Percentiles rank a stretch among this genome's conserved stretches.
Evolutionary conservation across 2,329 filamentous ascomycete genomes (phyloP).

Genomic region (Raffaelea arxii): DNA sequence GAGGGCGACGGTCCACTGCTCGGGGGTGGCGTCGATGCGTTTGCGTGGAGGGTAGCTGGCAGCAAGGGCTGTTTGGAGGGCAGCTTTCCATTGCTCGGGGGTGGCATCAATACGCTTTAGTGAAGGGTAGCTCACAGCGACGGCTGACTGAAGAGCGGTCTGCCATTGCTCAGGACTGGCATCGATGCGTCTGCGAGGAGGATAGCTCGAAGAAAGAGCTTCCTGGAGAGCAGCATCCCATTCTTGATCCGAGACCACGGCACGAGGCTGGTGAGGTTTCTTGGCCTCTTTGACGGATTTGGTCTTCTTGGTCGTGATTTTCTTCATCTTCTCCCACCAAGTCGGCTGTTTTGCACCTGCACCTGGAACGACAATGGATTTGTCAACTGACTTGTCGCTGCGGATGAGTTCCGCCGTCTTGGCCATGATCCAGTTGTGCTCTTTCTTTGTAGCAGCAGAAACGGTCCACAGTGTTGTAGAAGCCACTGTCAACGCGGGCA

Average conservation of each 20-base stretch:
- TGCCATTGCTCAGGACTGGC: too few species aligned
- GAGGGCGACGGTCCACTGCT: slow-evolving; percentile 28
- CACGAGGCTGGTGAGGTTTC: too few species aligned
- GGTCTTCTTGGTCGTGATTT: not conserved
- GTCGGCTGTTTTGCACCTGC: slow-evolving; percentile 10
- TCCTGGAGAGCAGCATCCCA: not conserved
- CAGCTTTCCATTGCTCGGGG: slow-evolving; percentile 24
- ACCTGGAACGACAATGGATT: slow-evolving; percentile 7
- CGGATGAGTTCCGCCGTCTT: not conserved
- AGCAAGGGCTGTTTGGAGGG: slow-evolving; percentile 20
- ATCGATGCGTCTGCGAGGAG: too few species aligned
- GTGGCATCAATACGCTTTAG: slow-evolving; percentile 3
- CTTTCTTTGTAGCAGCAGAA: not conserved
- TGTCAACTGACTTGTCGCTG: slow-evolving; percentile 1
- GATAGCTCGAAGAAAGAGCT: not conserved
- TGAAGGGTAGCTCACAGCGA: not conserved
- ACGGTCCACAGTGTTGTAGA: slow-evolving; percentile 19
- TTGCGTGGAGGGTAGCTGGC: slow-evolving; percentile 17
- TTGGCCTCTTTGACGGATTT: too few species aligned
- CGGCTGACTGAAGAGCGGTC: too few species aligned
- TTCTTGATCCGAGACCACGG: not conserved
- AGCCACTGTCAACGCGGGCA: slow-evolving; percentile 6
- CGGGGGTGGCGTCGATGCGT: slow-evolving; percentile 15
- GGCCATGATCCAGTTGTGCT: slow-evolving; percentile 19
- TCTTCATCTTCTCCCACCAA: slow-evolving; percentile 13